A percentile compares a stretch with the other conserved stretches of the same genome.
phyloP scores from a whole-genome alignment of 352 stramenopile genomes.

The Phytophthora meadii region DNA sequence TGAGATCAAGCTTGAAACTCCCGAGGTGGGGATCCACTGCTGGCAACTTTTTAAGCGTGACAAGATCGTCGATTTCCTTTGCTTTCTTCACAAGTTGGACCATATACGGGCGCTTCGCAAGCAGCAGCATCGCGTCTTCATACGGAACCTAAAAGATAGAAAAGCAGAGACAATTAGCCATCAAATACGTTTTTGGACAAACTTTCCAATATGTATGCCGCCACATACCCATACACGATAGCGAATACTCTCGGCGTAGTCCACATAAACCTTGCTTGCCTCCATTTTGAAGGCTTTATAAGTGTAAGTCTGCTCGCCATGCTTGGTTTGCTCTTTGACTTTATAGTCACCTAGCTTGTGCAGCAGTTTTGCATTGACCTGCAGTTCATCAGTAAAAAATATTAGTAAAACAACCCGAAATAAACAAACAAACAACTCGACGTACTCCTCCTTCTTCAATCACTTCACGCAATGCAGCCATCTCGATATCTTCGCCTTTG shows the following conservation, averaged over 20 bases:
- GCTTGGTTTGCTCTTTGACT: neutral
- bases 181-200: too few species aligned
- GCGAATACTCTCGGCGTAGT: slow-evolving; percentile 26
- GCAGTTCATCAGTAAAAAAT: neutral
- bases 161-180: too few species aligned
- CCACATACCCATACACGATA: slow-evolving; percentile 29
- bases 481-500: slow-evolving; percentile 2
- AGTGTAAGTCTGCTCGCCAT: neutral
- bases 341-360: neutral
- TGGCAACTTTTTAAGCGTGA: neutral
- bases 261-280: slow-evolving; percentile 1
- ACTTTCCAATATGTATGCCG: too few species aligned
- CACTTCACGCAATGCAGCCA: slow-evolving; percentile 12
- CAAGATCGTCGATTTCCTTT: neutral
- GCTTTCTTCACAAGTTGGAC: slow-evolving; percentile 8
- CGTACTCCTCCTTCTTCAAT: slow-evolving; percentile 30
- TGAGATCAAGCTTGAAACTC: neutral
- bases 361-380: neutral
- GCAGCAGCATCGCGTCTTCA: slow-evolving; percentile 12
- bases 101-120: slow-evolving; percentile 1
- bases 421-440: neutral
- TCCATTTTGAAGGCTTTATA: slow-evolving; percentile 18
- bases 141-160: slow-evolving; percentile 10
- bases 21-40: neutral
- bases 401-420: neutral